phyloP scores from a whole-genome alignment of 2,329 filamentous ascomycete species.

The Phialocephala sp. region DNA sequence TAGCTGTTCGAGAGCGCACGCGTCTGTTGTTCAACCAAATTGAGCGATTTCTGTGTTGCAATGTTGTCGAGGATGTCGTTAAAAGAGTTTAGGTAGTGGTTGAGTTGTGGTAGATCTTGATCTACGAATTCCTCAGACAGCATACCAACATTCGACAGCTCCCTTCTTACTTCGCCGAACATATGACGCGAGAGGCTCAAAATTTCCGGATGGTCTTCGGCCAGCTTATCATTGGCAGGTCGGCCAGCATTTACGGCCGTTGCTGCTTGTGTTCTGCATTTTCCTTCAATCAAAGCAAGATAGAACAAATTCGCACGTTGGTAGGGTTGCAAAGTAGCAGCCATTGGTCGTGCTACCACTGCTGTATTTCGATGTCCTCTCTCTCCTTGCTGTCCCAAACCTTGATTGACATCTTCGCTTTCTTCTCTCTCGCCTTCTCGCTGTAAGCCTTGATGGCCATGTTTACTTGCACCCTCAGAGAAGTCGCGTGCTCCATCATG shows the following conservation, averaged over 20 bases:
- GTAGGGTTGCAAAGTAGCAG: slow-evolving; percentile 27
- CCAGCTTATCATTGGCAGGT: slow-evolving; percentile 29
- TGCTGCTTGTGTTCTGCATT: slow-evolving; percentile 39
- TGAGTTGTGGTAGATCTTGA: slow-evolving; percentile 29
- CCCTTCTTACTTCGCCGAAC: slow-evolving; percentile 34
- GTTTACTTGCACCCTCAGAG: background rate
- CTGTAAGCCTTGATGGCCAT: background rate
- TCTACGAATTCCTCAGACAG: slow-evolving; percentile 35
- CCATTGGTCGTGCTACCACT: slow-evolving; percentile 20
- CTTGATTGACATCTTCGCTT: background rate
- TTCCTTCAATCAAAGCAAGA: slow-evolving; percentile 41
- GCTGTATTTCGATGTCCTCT: slow-evolving; percentile 9
- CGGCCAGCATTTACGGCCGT: slow-evolving; percentile 35
- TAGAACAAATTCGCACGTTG: slow-evolving; percentile 38
- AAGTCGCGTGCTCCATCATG: slow-evolving; percentile 19
- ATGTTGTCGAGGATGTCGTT: slow-evolving; percentile 36
- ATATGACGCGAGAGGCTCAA: slow-evolving; percentile 31
- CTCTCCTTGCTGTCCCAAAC: background rate
- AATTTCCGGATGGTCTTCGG: slow-evolving; percentile 39
- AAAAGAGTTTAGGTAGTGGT: slow-evolving; percentile 36
- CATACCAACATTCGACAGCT: slow-evolving; percentile 36
- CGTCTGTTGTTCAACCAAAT: background rate
- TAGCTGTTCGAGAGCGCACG: background rate
- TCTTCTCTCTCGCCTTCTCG: background rate
- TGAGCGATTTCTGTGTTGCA: slow-evolving; percentile 24